phyloP scores from a whole-genome alignment of 2,329 filamentous ascomycete species.

The Ophiostoma triangulosporum region DNA sequence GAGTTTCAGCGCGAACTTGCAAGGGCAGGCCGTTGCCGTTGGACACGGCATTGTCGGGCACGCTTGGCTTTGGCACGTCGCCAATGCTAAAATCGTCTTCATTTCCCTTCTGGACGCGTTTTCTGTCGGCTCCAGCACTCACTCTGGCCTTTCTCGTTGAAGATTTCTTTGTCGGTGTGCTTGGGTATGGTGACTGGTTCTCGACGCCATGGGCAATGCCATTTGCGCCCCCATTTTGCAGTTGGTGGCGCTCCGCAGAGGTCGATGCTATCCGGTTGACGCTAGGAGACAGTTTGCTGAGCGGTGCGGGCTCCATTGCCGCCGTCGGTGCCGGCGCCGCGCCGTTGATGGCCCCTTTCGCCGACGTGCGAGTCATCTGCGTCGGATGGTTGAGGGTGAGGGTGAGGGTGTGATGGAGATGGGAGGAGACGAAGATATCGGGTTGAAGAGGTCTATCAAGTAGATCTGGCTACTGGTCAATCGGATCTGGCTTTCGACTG shows the following conservation, averaged over 20 bases:
- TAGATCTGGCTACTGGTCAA: neutral
- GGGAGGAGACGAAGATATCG: no score
- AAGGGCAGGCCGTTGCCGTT: neutral
- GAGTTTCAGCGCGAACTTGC: neutral
- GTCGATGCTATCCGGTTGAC: neutral
- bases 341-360: neutral
- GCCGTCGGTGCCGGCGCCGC: neutral
- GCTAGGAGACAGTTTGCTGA: neutral
- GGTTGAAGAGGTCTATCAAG: neutral
- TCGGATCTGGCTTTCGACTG: neutral
- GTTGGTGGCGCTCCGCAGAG: neutral
- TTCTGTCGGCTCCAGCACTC: neutral
- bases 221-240: neutral
- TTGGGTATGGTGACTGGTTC: neutral
- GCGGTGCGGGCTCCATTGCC: neutral
- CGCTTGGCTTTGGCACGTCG: neutral
- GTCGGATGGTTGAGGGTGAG: neutral
- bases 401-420: no score
- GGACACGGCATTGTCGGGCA: neutral
- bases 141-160: neutral
- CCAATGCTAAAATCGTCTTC: neutral
- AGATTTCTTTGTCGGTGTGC: slow-evolving; percentile 1
- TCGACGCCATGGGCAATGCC: neutral
- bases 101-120: neutral
- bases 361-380: slow-evolving; percentile 3